phyloP scores from a whole-genome alignment of 441 rosid species.

The Francoa sonchifolia region DNA sequence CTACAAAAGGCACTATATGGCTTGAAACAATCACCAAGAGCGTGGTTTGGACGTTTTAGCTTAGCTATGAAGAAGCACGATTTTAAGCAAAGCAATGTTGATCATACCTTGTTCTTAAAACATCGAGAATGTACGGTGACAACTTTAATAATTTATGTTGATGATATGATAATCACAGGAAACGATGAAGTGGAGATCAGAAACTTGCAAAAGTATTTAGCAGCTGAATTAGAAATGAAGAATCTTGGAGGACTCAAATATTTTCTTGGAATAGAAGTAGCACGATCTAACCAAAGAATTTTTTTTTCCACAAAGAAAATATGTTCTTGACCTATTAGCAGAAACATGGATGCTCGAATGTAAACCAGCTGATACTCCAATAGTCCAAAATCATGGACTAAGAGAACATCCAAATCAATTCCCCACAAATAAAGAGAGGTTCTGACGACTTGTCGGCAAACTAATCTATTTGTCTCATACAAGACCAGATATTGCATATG shows the following conservation, averaged over 20 bases:
- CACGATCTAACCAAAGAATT: neutral
- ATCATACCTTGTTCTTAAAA: no score
- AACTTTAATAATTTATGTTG: no score
- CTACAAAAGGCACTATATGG: no score
- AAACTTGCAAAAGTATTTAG: no score
- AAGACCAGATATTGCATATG: neutral
- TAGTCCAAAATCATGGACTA: neutral
- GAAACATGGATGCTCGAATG: neutral
- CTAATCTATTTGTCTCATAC: neutral
- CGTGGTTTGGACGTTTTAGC: no score
- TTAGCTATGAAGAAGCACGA: no score
- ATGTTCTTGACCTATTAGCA: neutral
- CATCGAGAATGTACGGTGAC: no score
- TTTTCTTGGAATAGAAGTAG: neutral
- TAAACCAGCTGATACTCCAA: neutral
- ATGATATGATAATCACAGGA: no score
- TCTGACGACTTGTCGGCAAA: neutral
- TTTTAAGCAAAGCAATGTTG: no score
- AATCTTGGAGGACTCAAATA: neutral
- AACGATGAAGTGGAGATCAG: no score
- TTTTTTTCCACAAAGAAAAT: neutral
- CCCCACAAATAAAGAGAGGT: neutral
- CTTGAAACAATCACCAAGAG: no score
- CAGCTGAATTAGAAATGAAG: neutral
- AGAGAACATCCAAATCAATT: neutral